Base-by-base conservation (phyloP, 805 yeast species). In the Saturnispora ahearnii region DNA sequence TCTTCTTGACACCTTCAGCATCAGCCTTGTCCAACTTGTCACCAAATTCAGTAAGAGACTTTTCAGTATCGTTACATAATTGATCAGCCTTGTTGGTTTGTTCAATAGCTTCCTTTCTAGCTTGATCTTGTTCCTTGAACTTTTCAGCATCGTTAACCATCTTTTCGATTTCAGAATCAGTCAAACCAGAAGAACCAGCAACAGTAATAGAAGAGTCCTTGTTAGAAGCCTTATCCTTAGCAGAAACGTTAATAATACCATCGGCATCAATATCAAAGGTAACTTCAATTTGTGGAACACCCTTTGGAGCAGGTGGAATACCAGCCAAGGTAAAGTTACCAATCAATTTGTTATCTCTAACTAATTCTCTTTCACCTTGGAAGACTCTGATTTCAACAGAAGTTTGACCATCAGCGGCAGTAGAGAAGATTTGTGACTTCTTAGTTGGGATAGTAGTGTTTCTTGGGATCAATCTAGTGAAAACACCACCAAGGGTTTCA, bases 301-400 rank as follows among this genome's bases (percentile, higher is more conserved):
- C 95, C 82, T 86, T 86, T 71, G 93, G 90, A 61, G 93, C 93
- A 59, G 95, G 95, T 65, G 95, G 96, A 61, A 89, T 89, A 73
- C 96, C 96, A 57, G 93, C 76, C 64, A 89, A 79, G 55, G 95
- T 89, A 75, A 89, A 89, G 86, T 90, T 89, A 73, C 97, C 97
- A 69, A 89, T 87, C 69, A 90, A 80, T 77, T 90, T 89, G 87
- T 89, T 89, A 79, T 89, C 97, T 76, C 95, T 85, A 65, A 91
- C 95, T 67, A 90, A 82, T 76, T 89, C 96, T 79, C 97, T 87
- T 80, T 89, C 97, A 78, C 97, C 97, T 78, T 89, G 96, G 96
- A 87, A 90, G 54, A 89, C 97, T 76, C 96, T 84, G 74, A 89
- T 89, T 77, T 88, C 96, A 61, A 88, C 96, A 62, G 95, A 85